A percentile compares a stretch with the other conserved stretches of the same genome.
These are phyloP conservation scores for Aureobasidium sp. DNA, from an alignment of 2,329 filamentous ascomycete genomes.

Conservation along the genomic window DNA sequence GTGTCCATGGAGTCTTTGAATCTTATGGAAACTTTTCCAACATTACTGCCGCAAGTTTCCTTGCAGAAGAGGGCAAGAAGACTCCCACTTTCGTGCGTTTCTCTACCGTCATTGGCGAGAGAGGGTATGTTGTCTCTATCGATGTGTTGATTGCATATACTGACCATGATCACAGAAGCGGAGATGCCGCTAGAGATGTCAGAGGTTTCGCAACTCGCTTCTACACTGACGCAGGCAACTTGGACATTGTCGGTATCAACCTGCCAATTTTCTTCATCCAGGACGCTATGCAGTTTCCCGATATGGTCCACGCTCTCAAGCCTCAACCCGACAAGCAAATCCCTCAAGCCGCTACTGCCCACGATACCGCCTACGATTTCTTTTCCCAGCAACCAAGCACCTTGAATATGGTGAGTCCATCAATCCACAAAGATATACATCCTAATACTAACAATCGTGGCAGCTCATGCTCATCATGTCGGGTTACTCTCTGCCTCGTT, in stretches of 20 bases:
- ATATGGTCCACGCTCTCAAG: slow-evolving; percentile 50
- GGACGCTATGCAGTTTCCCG: slow-evolving; percentile 65
- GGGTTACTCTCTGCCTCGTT: slow-evolving; percentile 40
- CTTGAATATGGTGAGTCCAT: slow-evolving; percentile 32
- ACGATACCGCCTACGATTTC: slow-evolving; percentile 25
- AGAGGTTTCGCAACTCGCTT: slow-evolving; percentile 69
- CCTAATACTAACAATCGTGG: background rate
- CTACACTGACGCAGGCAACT: slow-evolving; percentile 63
- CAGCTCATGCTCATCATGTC: slow-evolving; percentile 46
- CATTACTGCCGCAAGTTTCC: slow-evolving; percentile 45
- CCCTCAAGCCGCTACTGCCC: slow-evolving; percentile 23
- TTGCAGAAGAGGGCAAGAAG: slow-evolving; percentile 58
- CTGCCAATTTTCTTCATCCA: slow-evolving; percentile 68
- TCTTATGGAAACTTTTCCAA: slow-evolving; percentile 53
- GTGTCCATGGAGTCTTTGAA: slow-evolving; percentile 40
- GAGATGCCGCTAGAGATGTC: slow-evolving; percentile 65
- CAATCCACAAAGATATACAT: background rate
- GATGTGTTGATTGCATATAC: background rate
- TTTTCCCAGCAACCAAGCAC: slow-evolving; percentile 34
- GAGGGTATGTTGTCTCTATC: slow-evolving; percentile 30
- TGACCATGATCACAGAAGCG: slow-evolving; percentile 39
- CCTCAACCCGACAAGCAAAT: slow-evolving; percentile 28
- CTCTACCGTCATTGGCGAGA: slow-evolving; percentile 69
- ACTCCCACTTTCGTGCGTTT: slow-evolving; percentile 62
- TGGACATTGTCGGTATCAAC: slow-evolving; percentile 62